phyloP scores from a whole-genome alignment of 805 yeast species.

The Saccharomycopsis sp. region DNA sequence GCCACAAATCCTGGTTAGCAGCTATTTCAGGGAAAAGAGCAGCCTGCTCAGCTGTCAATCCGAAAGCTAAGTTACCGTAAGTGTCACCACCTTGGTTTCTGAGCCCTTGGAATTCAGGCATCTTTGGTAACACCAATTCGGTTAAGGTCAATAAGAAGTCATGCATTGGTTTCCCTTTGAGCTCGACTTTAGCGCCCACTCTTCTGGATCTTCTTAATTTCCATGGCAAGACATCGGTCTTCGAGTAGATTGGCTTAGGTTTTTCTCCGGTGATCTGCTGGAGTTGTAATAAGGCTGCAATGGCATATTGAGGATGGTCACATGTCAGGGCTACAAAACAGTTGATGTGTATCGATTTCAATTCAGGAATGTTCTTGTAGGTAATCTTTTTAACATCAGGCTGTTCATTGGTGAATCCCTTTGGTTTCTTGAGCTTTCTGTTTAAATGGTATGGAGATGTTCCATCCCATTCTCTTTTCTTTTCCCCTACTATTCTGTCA shows the following conservation, averaged over 20 bases:
- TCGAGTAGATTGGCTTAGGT: slow-evolving; percentile 67
- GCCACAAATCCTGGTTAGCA: slow-evolving; percentile 83
- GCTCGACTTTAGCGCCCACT: slow-evolving; percentile 81
- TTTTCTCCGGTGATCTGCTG: slow-evolving; percentile 94
- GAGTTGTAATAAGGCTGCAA: slow-evolving; percentile 70
- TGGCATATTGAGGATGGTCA: slow-evolving; percentile 62
- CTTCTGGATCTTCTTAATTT: slow-evolving; percentile 79
- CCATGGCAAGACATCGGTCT: slow-evolving; percentile 79
- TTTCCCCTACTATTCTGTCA: slow-evolving; percentile 49
- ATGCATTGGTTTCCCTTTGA: slow-evolving; percentile 74
- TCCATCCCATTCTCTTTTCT: slow-evolving; percentile 79
- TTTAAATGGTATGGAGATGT: slow-evolving; percentile 83
- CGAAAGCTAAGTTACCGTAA: slow-evolving; percentile 81
- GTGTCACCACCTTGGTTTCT: slow-evolving; percentile 69
- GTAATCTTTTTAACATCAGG: slow-evolving; percentile 66
- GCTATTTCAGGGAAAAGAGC: slow-evolving; percentile 91
- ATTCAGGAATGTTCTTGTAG: slow-evolving; percentile 64
- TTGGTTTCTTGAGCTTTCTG: slow-evolving; percentile 71
- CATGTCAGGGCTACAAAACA: slow-evolving; percentile 71
- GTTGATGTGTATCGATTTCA: slow-evolving; percentile 63
- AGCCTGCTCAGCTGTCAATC: slow-evolving; percentile 70
- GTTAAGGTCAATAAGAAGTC: slow-evolving; percentile 83
- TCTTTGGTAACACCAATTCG: slow-evolving; percentile 88
- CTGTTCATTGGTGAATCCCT: slow-evolving; percentile 66
- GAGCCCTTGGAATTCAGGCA: slow-evolving; percentile 80